phyloP scores from a whole-genome alignment of 306 rosid genomes.

The Casuarina equisetifolia region DNA sequence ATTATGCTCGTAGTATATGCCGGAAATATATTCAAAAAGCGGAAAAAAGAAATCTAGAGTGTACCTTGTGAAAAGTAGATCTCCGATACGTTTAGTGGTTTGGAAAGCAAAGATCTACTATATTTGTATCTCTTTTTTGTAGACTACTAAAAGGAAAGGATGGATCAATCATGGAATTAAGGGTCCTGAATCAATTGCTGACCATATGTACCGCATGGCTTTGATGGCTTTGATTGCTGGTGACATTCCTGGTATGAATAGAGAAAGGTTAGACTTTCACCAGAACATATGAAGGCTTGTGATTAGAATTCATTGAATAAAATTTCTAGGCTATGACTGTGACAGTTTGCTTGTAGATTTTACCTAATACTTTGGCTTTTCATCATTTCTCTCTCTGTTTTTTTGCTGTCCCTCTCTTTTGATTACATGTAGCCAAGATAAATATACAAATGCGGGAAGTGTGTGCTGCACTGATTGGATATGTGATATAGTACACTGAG shows the following conservation, averaged over 20 bases:
- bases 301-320: conserved; percentile 3
- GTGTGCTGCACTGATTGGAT: not conserved
- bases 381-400: not conserved
- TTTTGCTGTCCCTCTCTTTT: not conserved
- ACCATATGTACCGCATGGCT: conserved; percentile 95
- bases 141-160: conserved; percentile 90
- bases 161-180: conserved; percentile 94
- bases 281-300: conserved; percentile 5
- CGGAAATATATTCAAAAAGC: not conserved
- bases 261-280: conserved; percentile 69
- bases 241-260: conserved; percentile 67
- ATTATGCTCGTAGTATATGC: not conserved
- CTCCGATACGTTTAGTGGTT: not conserved
- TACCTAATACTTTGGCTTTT: not conserved
- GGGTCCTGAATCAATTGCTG: conserved; percentile 89
- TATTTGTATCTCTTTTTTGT: conserved; percentile 26
- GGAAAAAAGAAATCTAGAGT: not conserved
- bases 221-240: conserved; percentile 76
- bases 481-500: not conserved
- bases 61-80: not conserved
- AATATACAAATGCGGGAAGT: not conserved
- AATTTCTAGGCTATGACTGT: not conserved
- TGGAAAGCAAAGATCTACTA: conserved; percentile 2
- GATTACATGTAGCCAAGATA: not conserved
- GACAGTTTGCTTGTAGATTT: not conserved